A percentile compares a stretch with the other conserved stretches of the same genome.
These are phyloP conservation scores for Volvox reticuliferus DNA, from an alignment of 139 green algal genomes.

Conservation along the genomic window DNA sequence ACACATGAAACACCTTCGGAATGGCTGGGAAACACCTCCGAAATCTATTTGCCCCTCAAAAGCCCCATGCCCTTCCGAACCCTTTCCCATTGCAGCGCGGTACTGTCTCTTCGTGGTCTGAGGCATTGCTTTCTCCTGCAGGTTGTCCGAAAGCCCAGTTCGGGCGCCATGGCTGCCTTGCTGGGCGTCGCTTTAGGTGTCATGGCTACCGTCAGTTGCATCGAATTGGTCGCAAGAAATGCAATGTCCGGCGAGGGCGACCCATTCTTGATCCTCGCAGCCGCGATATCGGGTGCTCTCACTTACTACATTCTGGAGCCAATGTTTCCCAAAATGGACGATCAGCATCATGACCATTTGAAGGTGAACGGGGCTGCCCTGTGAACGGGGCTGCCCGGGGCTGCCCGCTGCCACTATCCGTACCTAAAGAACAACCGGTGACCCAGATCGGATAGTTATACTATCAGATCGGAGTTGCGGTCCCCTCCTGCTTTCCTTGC, in stretches of 20 bases:
- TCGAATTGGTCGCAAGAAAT: slow-evolving; percentile 86
- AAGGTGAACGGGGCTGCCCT: slow-evolving; percentile 3
- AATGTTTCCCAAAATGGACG: slow-evolving; percentile 76
- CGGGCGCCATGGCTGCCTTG: slow-evolving; percentile 79
- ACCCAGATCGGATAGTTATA: too few species aligned
- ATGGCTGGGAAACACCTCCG: too few species aligned
- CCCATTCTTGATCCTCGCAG: slow-evolving; percentile 37
- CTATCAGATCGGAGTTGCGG: too few species aligned
- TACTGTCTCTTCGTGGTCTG: too few species aligned
- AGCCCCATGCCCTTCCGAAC: too few species aligned
- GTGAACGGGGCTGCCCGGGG: not conserved
- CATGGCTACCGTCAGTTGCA: slow-evolving; percentile 85
- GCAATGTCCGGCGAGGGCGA: slow-evolving; percentile 48
- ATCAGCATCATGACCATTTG: slow-evolving; percentile 28
- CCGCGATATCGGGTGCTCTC: slow-evolving; percentile 17
- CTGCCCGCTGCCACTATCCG: too few species aligned
- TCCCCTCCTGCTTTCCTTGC: too few species aligned
- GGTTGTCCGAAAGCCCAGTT: slow-evolving; percentile 71
- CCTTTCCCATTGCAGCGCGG: too few species aligned
- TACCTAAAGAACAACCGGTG: too few species aligned
- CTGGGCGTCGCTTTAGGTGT: slow-evolving; percentile 82
- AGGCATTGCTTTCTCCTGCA: not conserved
- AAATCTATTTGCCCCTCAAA: too few species aligned
- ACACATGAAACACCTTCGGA: too few species aligned
- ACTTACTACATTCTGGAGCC: slow-evolving; percentile 72